These are phyloP conservation scores for Linum usitatissimum DNA, from an alignment of 345 rosid species.

Conservation along the genomic window DNA sequence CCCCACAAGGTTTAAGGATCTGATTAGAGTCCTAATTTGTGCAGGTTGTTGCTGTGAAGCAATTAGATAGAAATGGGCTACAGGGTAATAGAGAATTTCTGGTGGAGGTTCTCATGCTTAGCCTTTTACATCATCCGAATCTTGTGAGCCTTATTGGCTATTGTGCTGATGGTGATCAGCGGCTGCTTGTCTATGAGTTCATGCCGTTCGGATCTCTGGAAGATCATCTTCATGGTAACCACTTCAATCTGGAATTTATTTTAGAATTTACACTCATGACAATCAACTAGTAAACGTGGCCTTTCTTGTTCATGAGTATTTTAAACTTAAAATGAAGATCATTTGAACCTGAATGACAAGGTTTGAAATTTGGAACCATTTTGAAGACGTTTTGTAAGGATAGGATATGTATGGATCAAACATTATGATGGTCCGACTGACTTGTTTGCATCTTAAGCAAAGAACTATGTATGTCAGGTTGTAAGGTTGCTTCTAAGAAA, in stretches of 20 bases:
- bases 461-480: neutral
- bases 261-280: too few species aligned
- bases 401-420: neutral
- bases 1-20: neutral
- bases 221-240: slow-evolving; percentile 96
- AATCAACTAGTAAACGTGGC: too few species aligned
- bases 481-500: neutral
- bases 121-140: slow-evolving; percentile 94
- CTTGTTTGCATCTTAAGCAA: neutral
- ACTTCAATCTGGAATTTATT: neutral
- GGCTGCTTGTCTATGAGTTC: slow-evolving; percentile 95
- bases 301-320: too few species aligned
- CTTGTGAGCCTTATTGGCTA: slow-evolving; percentile 93
- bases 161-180: slow-evolving; percentile 99
- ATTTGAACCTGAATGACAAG: too few species aligned
- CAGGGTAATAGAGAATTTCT: slow-evolving; percentile 97
- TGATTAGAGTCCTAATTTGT: neutral
- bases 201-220: slow-evolving; percentile 96
- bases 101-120: slow-evolving; percentile 98
- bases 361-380: too few species aligned
- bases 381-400: neutral
- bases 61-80: slow-evolving; percentile 88
- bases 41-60: slow-evolving; percentile 96
- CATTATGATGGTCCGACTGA: neutral
- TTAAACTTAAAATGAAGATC: too few species aligned